Evolutionary conservation across 2,329 filamentous ascomycete genomes (phyloP).

Genomic region (Colletotrichum liaoningense): DNA sequence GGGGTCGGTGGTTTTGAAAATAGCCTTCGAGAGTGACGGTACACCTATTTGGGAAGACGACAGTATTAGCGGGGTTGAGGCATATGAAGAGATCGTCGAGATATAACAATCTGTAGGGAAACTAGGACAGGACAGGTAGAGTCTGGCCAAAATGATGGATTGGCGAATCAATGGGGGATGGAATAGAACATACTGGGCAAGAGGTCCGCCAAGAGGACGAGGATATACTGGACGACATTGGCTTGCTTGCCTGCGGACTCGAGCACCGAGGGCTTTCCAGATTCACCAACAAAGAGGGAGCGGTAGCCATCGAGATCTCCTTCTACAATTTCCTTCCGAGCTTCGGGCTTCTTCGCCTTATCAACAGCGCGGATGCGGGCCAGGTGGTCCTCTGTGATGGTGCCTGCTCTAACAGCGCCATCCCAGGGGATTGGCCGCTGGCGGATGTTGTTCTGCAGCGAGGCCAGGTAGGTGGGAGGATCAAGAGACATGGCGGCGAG

Average conservation of each 20-base stretch:
- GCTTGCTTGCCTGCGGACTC: constrained; percentile 86
- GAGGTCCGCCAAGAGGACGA: constrained; percentile 89
- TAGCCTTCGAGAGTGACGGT: constrained; percentile 79
- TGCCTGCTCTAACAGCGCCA: constrained; percentile 91
- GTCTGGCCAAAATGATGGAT: neutral
- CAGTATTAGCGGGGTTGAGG: constrained; percentile 9
- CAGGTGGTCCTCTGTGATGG: constrained; percentile 92
- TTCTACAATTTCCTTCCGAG: constrained; percentile 85
- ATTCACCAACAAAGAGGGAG: constrained; percentile 80
- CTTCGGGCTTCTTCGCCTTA: constrained; percentile 88
- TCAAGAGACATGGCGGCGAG: constrained; percentile 82
- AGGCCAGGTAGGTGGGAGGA: constrained; percentile 85
- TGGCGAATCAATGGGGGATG: neutral
- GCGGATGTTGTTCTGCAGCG: constrained; percentile 96
- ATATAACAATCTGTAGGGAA: neutral
- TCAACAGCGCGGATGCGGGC: constrained; percentile 97
- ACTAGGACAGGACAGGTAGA: neutral
- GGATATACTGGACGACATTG: constrained; percentile 94
- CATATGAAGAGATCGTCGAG: neutral
- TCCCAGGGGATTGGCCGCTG: constrained; percentile 97
- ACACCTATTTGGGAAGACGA: constrained; percentile 68
- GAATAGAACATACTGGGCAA: constrained; percentile 53
- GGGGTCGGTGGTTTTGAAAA: constrained; percentile 81
- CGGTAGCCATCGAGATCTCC: constrained; percentile 83
- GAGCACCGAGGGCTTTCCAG: constrained; percentile 78